phyloP scores from a whole-genome alignment of 768 basidiomycete genomes.

The Peribolospora kevripleyi region DNA sequence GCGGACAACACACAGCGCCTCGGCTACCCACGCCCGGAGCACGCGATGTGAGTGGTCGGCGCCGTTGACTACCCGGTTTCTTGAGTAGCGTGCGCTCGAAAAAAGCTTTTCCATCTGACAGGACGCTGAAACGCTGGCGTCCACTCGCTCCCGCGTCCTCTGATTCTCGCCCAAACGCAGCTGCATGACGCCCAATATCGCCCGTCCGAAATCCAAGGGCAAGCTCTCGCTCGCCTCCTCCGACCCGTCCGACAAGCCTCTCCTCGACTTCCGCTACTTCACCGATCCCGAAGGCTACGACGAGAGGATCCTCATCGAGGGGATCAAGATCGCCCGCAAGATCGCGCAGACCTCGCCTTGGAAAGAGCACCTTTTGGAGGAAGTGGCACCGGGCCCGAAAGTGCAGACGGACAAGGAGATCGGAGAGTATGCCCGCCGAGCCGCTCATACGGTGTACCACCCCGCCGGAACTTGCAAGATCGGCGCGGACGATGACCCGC shows the following conservation, averaged over 20 bases:
- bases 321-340: slow-evolving; percentile 2
- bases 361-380: background rate
- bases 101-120: too few species aligned
- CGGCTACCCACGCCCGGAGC: background rate
- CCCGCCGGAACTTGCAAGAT: slow-evolving; percentile 5
- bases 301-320: background rate
- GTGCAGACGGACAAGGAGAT: slow-evolving; percentile 1
- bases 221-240: slow-evolving; percentile 2
- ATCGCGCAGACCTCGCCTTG: background rate
- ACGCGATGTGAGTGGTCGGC: slow-evolving; percentile 1
- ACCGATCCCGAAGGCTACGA: slow-evolving; percentile 1
- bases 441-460: slow-evolving; percentile 3
- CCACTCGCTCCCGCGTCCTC: too few species aligned
- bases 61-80: background rate
- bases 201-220: slow-evolving; percentile 2
- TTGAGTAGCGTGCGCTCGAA: too few species aligned
- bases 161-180: background rate
- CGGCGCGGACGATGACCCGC: background rate
- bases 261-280: slow-evolving; percentile 6
- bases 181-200: background rate
- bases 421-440: slow-evolving; percentile 1
- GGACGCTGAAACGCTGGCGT: background rate
- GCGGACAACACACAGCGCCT: slow-evolving; percentile 2
- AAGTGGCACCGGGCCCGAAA: background rate
- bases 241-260: slow-evolving; percentile 3